These are phyloP conservation scores for Botrytis byssoidea DNA, from an alignment of 2,329 filamentous ascomycete genomes.

Conservation along the genomic window DNA sequence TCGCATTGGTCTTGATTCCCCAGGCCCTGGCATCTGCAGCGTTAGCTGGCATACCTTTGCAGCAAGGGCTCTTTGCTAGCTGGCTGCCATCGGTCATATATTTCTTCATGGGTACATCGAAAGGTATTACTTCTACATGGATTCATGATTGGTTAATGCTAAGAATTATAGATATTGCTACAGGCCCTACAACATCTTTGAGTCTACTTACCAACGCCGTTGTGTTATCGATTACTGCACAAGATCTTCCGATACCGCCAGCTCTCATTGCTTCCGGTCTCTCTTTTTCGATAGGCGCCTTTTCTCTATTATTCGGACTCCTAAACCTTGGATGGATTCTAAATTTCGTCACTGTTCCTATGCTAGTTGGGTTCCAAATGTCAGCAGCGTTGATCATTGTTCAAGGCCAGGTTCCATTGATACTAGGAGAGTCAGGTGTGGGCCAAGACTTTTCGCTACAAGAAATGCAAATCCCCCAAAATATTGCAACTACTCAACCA, in stretches of 20 bases:
- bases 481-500: conserved; percentile 1
- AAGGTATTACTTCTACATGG: conserved; percentile 45
- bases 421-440: conserved; percentile 46
- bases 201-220: conserved; percentile 63
- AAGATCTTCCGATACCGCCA: conserved; percentile 40
- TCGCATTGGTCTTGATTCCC: conserved; percentile 60
- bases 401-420: conserved; percentile 58
- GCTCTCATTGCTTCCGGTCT: conserved; percentile 56
- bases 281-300: conserved; percentile 62
- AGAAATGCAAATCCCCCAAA: not conserved
- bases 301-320: conserved; percentile 57
- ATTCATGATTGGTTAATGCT: conserved; percentile 9
- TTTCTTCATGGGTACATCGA: conserved; percentile 61
- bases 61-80: conserved; percentile 58
- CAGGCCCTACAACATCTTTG: conserved; percentile 63
- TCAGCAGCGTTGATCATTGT: conserved; percentile 65
- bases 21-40: conserved; percentile 62
- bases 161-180: conserved; percentile 53
- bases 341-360: conserved; percentile 64
- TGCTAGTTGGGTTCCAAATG: conserved; percentile 64
- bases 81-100: conserved; percentile 59
- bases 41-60: conserved; percentile 59
- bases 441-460: not conserved
- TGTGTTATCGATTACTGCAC: conserved; percentile 51
- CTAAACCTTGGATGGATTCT: conserved; percentile 64